Conservation (phyloP, 208 protist species). For the Crithidia mellificae region DNA sequence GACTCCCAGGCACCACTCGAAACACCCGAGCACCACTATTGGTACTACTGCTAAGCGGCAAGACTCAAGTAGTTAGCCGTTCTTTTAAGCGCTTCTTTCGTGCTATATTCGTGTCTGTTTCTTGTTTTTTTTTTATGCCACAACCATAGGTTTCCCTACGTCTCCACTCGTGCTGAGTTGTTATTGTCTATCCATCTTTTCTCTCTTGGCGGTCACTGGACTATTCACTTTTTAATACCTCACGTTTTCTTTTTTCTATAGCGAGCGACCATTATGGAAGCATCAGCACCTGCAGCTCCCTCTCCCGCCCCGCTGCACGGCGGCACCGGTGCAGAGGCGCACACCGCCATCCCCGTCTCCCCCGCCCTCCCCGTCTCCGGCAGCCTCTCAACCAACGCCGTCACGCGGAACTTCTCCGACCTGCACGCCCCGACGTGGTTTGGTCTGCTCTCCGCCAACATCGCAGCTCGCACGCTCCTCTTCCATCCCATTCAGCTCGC, state of each 20-base stretch:
- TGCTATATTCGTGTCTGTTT: not conserved
- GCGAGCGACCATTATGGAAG: too few relatives aligned
- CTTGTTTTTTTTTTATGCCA: not conserved
- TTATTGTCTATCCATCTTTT: too few relatives aligned
- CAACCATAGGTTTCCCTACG: too few relatives aligned
- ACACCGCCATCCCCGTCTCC: slow-evolving; percentile 6
- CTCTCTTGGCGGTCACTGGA: too few relatives aligned
- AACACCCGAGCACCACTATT: too few relatives aligned
- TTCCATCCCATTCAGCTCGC: slow-evolving; percentile 82
- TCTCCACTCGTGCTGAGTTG: too few relatives aligned
- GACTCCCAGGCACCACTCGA: not conserved
- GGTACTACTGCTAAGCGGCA: slow-evolving; percentile 1
- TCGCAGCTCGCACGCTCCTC: slow-evolving; percentile 64
- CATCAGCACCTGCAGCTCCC: not conserved
- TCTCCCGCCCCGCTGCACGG: not conserved
- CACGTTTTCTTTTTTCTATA: not conserved
- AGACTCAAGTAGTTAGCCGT: not conserved
- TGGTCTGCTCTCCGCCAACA: slow-evolving; percentile 62
- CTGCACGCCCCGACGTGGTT: slow-evolving; percentile 84
- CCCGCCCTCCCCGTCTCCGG: slow-evolving; percentile 6
- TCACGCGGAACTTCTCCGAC: slow-evolving; percentile 77
- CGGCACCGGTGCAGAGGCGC: not conserved
- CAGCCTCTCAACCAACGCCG: slow-evolving; percentile 62
- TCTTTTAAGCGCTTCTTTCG: not conserved
- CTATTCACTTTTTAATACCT: too few relatives aligned